A percentile compares a stretch with the other conserved stretches of the same genome.
Evolutionary conservation across 75 land plant species (phyloP).

Genomic region (Selaginella moellendorffii): DNA sequence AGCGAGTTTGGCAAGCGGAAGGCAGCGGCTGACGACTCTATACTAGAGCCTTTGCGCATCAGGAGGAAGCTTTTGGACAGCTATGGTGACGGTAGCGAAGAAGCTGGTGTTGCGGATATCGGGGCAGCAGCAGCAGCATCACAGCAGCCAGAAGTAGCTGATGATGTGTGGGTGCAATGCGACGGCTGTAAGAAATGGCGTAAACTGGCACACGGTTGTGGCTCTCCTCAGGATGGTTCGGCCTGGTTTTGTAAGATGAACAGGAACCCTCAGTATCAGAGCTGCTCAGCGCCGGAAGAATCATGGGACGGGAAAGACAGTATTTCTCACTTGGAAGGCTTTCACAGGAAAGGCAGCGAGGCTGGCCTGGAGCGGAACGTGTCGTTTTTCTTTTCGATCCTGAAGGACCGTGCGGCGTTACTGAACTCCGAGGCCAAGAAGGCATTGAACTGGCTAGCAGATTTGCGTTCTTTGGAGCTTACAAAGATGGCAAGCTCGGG

Average conservation of each 20-base stretch:
- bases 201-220: slow-evolving; percentile 24
- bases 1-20: too few species aligned
- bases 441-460: slow-evolving; percentile 62
- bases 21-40: background rate
- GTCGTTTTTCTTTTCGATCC: slow-evolving; percentile 49
- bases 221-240: slow-evolving; percentile 27
- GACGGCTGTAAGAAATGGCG: slow-evolving; percentile 90
- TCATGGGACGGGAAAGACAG: slow-evolving; percentile 30
- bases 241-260: slow-evolving; percentile 97
- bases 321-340: slow-evolving; percentile 62
- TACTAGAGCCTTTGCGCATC: slow-evolving; percentile 15
- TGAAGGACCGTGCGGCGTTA: slow-evolving; percentile 40
- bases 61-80: slow-evolving; percentile 42
- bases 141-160: slow-evolving; percentile 10
- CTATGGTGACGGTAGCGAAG: slow-evolving; percentile 13
- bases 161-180: slow-evolving; percentile 88
- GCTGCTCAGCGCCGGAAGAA: slow-evolving; percentile 66
- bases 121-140: slow-evolving; percentile 3
- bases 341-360: slow-evolving; percentile 34
- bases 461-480: slow-evolving; percentile 37
- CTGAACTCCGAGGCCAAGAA: slow-evolving; percentile 40
- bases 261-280: slow-evolving; percentile 43
- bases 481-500: slow-evolving; percentile 50
- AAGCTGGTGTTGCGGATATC: background rate
- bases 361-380: slow-evolving; percentile 51